Evolutionary conservation across 2,329 filamentous ascomycete genomes (phyloP).

Genomic region (Hypoxylon rubiginosum): DNA sequence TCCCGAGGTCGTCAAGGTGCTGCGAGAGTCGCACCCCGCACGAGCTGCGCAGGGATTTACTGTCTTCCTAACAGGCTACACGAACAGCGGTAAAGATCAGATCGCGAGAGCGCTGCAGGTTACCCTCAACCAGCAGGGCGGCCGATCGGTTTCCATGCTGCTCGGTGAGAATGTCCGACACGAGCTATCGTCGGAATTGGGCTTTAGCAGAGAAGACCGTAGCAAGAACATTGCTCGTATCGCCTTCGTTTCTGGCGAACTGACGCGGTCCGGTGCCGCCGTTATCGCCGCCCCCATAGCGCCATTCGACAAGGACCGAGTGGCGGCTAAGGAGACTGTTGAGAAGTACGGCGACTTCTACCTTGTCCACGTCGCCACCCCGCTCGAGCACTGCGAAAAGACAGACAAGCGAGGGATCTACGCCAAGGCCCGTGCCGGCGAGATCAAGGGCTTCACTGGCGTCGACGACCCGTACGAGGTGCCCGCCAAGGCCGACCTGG

Average conservation of each 20-base stretch:
- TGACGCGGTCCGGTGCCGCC: slow-evolving; percentile 91
- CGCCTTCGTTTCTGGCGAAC: slow-evolving; percentile 93
- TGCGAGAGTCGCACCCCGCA: slow-evolving; percentile 95
- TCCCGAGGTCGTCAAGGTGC: slow-evolving; percentile 96
- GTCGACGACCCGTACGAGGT: slow-evolving; percentile 97
- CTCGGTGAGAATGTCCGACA: slow-evolving; percentile 94
- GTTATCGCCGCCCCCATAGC: slow-evolving; percentile 98
- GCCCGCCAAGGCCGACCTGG: slow-evolving; percentile 84
- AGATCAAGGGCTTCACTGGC: slow-evolving; percentile 98
- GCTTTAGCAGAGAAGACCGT: slow-evolving; percentile 93
- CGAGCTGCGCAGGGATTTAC: slow-evolving; percentile 96
- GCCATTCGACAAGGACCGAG: slow-evolving; percentile 84
- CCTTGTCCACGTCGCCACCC: slow-evolving; percentile 93
- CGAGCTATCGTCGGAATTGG: slow-evolving; percentile 94
- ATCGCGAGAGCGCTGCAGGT: slow-evolving; percentile 96
- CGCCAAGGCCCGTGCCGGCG: slow-evolving; percentile 82
- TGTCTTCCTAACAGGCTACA: slow-evolving; percentile 96
- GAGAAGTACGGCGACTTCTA: slow-evolving; percentile 93
- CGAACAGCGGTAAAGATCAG: slow-evolving; percentile 97
- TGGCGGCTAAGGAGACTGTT: slow-evolving; percentile 84
- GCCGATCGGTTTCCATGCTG: slow-evolving; percentile 92
- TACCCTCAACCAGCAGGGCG: slow-evolving; percentile 97
- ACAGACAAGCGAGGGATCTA: slow-evolving; percentile 96
- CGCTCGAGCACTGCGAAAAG: slow-evolving; percentile 92
- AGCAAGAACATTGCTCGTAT: slow-evolving; percentile 96